These are phyloP conservation scores for Citrus sp. DNA, from an alignment of 345 rosid genomes.

Conservation along the genomic window DNA sequence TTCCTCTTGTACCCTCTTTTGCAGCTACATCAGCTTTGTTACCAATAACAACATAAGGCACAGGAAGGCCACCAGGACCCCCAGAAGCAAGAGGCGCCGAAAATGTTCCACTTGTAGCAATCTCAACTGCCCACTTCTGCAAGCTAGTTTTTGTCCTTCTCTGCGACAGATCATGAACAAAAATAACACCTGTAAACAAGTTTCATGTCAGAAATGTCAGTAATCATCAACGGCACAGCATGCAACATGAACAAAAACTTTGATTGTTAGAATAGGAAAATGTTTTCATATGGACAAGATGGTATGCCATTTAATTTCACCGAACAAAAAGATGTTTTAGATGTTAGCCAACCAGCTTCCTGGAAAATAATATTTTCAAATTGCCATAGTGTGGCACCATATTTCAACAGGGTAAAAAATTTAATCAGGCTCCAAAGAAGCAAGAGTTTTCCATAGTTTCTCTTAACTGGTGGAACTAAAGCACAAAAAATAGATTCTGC, in stretches of 20 bases:
- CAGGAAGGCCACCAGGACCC: slow-evolving; percentile 98
- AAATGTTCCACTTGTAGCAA: slow-evolving; percentile 82
- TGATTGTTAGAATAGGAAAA: neutral
- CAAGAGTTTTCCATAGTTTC: neutral
- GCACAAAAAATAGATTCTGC: neutral
- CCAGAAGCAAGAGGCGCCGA: slow-evolving; percentile 93
- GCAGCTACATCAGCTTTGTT: slow-evolving; percentile 95
- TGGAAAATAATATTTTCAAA: neutral
- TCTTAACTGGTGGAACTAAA: neutral
- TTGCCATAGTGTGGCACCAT: neutral
- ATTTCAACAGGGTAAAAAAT: neutral
- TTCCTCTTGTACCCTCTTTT: slow-evolving; percentile 89
- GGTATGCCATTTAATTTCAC: neutral
- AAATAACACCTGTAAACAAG: slow-evolving; percentile 74
- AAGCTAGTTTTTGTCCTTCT: slow-evolving; percentile 93
- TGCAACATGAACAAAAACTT: neutral
- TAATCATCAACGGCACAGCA: slow-evolving; percentile 1
- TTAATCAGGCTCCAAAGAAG: neutral
- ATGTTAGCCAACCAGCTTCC: neutral
- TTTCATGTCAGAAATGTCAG: neutral
- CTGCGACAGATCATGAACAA: slow-evolving; percentile 96
- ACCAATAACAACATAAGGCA: slow-evolving; percentile 88
- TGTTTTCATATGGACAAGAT: neutral
- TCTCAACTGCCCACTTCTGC: slow-evolving; percentile 94
- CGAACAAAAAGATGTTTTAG: neutral